Percentiles rank a stretch among this genome's conserved stretches.
Conservation (phyloP, 768 basidiomycete genomes). For the Hericium rajendrae region DNA sequence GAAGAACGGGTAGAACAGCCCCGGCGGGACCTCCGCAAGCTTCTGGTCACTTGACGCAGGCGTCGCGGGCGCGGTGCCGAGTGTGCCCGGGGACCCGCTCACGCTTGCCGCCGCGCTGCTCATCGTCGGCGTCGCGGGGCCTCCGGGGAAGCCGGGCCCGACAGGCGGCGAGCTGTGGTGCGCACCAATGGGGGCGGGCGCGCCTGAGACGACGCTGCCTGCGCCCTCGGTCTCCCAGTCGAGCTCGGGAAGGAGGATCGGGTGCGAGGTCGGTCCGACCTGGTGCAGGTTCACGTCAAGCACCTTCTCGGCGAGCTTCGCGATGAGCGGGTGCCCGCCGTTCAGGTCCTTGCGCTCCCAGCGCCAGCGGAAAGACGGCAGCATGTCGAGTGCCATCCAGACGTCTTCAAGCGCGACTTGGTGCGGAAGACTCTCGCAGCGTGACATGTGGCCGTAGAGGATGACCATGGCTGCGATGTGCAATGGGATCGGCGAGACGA, state of each 20-base stretch:
- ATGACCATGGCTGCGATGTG: constrained; percentile 91
- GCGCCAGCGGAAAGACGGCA: constrained; percentile 84
- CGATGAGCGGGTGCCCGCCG: constrained; percentile 76
- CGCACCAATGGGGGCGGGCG: not conserved
- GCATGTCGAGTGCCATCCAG: constrained; percentile 81
- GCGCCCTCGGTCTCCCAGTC: constrained; percentile 36
- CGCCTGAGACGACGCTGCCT: constrained; percentile 8
- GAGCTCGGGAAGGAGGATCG: constrained; percentile 30
- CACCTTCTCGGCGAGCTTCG: constrained; percentile 72
- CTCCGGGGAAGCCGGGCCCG: constrained; percentile 25
- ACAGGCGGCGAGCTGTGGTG: constrained; percentile 23
- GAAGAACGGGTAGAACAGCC: constrained; percentile 72
- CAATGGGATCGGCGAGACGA: constrained; percentile 80
- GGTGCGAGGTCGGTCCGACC: constrained; percentile 32
- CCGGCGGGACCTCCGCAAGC: constrained; percentile 59
- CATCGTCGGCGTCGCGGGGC: constrained; percentile 14
- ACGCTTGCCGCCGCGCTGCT: constrained; percentile 7
- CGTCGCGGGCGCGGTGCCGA: constrained; percentile 1
- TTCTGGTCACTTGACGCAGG: constrained; percentile 15
- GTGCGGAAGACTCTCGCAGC: constrained; percentile 54
- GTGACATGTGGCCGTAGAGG: constrained; percentile 77
- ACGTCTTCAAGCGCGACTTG: constrained; percentile 71
- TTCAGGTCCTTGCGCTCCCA: constrained; percentile 81
- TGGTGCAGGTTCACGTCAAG: constrained; percentile 65
- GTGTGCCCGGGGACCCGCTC: not conserved